Conservation (phyloP, 2,329 filamentous ascomycete species). For the Sporothrix schenckii region DNA sequence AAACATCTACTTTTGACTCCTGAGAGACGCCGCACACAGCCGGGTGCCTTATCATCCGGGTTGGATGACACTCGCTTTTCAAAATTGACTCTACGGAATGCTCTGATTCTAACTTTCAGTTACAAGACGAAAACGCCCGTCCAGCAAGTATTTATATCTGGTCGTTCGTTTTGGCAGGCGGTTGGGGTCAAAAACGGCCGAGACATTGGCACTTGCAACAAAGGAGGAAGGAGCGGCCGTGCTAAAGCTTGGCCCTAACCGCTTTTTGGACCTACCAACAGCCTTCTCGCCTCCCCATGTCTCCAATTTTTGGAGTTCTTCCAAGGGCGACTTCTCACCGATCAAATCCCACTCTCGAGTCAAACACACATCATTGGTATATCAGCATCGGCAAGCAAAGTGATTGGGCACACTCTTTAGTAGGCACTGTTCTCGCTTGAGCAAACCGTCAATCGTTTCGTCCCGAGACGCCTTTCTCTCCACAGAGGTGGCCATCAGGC, state of each 20-base stretch:
- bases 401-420: background rate
- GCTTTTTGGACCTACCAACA: conserved; percentile 7
- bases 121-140: no score
- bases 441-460: no score
- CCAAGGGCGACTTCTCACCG: background rate
- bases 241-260: conserved; percentile 4
- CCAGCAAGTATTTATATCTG: background rate
- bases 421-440: background rate
- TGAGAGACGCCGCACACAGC: background rate
- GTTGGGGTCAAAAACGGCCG: conserved; percentile 21
- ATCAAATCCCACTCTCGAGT: background rate
- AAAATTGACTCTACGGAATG: background rate
- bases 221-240: background rate
- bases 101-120: no score
- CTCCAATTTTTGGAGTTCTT: conserved; percentile 18
- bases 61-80: background rate
- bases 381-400: background rate
- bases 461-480: background rate
- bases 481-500: background rate
- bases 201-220: background rate
- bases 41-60: no score
- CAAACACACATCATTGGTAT: background rate
- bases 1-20: background rate
- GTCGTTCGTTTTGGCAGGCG: background rate
- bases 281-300: background rate